A percentile compares a stretch with the other conserved stretches of the same genome.
Evolutionary conservation across 768 basidiomycete genomes (phyloP).

Genomic region (Xerocomus potaroensis): DNA sequence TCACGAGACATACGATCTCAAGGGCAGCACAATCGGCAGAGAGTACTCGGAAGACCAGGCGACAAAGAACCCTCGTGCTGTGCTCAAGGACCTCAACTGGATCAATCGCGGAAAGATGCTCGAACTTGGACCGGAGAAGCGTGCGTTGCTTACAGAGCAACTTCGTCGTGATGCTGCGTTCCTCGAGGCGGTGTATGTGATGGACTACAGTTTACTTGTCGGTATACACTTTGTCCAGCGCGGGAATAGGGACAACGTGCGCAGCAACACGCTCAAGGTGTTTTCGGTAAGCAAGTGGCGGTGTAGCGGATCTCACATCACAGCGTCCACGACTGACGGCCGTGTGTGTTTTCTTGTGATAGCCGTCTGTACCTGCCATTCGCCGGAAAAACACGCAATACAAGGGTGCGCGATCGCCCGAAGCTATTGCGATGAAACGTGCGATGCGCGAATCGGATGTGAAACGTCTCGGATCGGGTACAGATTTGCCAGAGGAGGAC

Average conservation of each 20-base stretch:
- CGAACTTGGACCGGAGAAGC: slow-evolving; percentile 94
- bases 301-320: slow-evolving; percentile 1
- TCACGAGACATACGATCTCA: slow-evolving; percentile 97
- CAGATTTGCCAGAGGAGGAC: slow-evolving; percentile 59
- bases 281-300: slow-evolving; percentile 65
- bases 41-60: slow-evolving; percentile 82
- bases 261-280: slow-evolving; percentile 86
- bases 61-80: slow-evolving; percentile 74
- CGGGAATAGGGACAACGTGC: slow-evolving; percentile 88
- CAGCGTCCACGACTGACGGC: not conserved
- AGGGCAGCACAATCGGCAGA: slow-evolving; percentile 89
- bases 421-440: slow-evolving; percentile 80
- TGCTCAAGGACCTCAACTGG: slow-evolving; percentile 97
- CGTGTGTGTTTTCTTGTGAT: not conserved
- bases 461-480: slow-evolving; percentile 54
- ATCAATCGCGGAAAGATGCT: slow-evolving; percentile 72
- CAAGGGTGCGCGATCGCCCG: slow-evolving; percentile 56
- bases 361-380: slow-evolving; percentile 69
- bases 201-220: slow-evolving; percentile 95
- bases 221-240: slow-evolving; percentile 90
- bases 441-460: slow-evolving; percentile 83
- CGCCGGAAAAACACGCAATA: slow-evolving; percentile 57
- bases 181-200: slow-evolving; percentile 76
- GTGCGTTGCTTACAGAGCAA: slow-evolving; percentile 88
- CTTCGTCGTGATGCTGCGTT: slow-evolving; percentile 83